A percentile compares a stretch with the other conserved stretches of the same genome.
Evolutionary conservation across 306 rosid genomes (phyloP).

Genomic region (Fagus sylvatica): DNA sequence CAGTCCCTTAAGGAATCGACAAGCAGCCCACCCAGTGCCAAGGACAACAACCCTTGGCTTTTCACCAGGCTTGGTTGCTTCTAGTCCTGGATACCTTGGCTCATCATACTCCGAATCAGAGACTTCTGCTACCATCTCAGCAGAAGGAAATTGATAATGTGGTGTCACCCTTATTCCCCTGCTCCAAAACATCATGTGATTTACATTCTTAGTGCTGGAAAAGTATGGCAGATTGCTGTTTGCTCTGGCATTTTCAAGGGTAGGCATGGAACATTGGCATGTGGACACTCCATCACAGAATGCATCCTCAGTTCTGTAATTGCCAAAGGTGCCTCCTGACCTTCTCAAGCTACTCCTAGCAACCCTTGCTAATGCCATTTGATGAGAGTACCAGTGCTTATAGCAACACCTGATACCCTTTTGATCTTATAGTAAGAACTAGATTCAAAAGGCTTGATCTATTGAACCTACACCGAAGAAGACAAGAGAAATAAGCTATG

Average conservation of each 20-base stretch:
- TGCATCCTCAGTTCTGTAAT: constrained; percentile 23
- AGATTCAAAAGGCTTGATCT: constrained; percentile 25
- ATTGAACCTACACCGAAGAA: constrained; percentile 8
- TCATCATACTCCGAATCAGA: constrained; percentile 56
- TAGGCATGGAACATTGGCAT: constrained; percentile 22
- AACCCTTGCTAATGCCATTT: constrained; percentile 77
- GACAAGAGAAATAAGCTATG: constrained; percentile 9
- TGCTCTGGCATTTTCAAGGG: constrained; percentile 24
- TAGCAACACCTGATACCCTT: constrained; percentile 11
- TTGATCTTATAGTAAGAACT: constrained; percentile 18
- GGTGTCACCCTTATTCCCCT: constrained; percentile 67
- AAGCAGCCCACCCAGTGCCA: constrained; percentile 97
- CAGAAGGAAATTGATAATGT: constrained; percentile 37
- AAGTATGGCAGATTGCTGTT: constrained; percentile 36
- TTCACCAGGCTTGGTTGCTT: constrained; percentile 83
- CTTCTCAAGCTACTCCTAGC: constrained; percentile 59
- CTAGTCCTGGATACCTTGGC: constrained; percentile 62
- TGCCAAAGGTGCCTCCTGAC: constrained; percentile 46
- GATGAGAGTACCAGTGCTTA: constrained; percentile 24
- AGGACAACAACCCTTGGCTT: constrained; percentile 94
- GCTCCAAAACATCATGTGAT: constrained; percentile 37
- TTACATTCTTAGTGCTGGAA: constrained; percentile 44
- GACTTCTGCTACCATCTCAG: constrained; percentile 52
- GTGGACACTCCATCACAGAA: constrained; percentile 36
- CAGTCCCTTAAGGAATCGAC: constrained; percentile 83